These are phyloP conservation scores for Pachysolen tannophilus DNA, from an alignment of 805 yeast genomes.

Conservation along the genomic window DNA sequence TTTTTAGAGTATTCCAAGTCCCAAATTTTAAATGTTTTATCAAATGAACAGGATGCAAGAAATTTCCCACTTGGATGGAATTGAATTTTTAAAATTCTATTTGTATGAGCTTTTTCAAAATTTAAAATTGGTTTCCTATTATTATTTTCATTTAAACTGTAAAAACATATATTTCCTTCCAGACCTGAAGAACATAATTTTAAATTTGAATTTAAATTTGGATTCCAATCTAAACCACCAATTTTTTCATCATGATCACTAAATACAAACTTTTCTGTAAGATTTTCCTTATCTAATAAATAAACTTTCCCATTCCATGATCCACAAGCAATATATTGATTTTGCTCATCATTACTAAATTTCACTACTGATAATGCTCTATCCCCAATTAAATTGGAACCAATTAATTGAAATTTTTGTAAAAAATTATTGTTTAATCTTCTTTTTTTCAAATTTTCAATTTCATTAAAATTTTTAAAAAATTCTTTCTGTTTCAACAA, in stretches of 20 bases:
- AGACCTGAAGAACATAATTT: conserved; percentile 35
- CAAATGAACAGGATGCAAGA: conserved; percentile 70
- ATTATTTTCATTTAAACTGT: conserved; percentile 12
- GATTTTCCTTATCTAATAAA: conserved; percentile 32
- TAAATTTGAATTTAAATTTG: conserved; percentile 15
- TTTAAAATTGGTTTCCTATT: background rate
- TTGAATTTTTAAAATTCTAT: conserved; percentile 50
- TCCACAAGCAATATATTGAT: conserved; percentile 45
- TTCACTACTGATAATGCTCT: conserved; percentile 61
- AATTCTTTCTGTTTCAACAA: conserved; percentile 23
- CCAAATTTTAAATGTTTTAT: conserved; percentile 86
- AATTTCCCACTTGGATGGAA: conserved; percentile 58
- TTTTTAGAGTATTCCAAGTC: conserved; percentile 46
- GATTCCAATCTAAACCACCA: conserved; percentile 64
- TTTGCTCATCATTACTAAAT: conserved; percentile 29
- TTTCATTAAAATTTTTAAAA: conserved; percentile 26
- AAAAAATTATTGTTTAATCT: conserved; percentile 30
- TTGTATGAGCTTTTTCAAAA: conserved; percentile 34
- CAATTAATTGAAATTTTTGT: conserved; percentile 35
- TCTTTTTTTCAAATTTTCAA: conserved; percentile 37
- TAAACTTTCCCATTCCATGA: conserved; percentile 79
- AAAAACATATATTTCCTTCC: conserved; percentile 32
- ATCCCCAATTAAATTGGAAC: conserved; percentile 63
- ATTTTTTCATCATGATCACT: conserved; percentile 58
- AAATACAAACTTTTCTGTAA: conserved; percentile 22